Evolutionary conservation across 2,329 filamentous ascomycete genomes (phyloP).

Genomic region (Penicillium sclerotigenum): DNA sequence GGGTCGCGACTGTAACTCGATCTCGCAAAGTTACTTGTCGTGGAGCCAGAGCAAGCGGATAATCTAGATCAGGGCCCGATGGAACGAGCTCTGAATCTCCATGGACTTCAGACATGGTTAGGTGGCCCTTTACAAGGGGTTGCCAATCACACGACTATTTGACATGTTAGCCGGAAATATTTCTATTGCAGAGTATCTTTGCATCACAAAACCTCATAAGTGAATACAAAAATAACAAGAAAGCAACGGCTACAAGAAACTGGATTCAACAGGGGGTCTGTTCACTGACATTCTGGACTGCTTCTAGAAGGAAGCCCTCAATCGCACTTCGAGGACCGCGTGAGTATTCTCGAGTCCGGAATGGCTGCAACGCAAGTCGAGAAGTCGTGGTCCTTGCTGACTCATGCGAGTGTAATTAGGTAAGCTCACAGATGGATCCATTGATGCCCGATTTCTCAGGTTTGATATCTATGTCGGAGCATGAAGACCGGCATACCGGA

Average conservation of each 20-base stretch:
- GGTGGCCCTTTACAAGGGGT: constrained; percentile 16
- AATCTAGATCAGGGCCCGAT: constrained; percentile 40
- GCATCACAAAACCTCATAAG: background rate
- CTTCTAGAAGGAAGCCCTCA: constrained; percentile 22
- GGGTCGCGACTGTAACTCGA: constrained; percentile 75
- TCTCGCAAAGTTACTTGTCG: constrained; percentile 80
- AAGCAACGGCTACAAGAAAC: background rate
- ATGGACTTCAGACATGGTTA: constrained; percentile 38
- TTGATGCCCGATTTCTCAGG: too few species aligned
- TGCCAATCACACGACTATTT: constrained; percentile 37
- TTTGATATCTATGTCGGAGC: too few species aligned
- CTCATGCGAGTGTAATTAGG: background rate
- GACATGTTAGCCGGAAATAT: constrained; percentile 30
- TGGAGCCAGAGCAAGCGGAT: constrained; percentile 67
- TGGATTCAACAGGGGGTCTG: constrained; percentile 12
- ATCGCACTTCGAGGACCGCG: constrained; percentile 42
- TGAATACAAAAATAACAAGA: constrained; percentile 2
- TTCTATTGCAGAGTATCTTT: background rate
- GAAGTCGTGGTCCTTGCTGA: constrained; percentile 1
- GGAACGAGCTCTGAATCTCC: constrained; percentile 33
- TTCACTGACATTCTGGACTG: constrained; percentile 26
- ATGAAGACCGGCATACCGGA: too few species aligned
- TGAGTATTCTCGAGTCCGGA: constrained; percentile 46
- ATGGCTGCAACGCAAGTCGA: constrained; percentile 36
- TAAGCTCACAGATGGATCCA: background rate